These are phyloP conservation scores for Mortierella polycephala DNA, from an alignment of 371 early-diverging fungal genomes.

Conservation along the genomic window DNA sequence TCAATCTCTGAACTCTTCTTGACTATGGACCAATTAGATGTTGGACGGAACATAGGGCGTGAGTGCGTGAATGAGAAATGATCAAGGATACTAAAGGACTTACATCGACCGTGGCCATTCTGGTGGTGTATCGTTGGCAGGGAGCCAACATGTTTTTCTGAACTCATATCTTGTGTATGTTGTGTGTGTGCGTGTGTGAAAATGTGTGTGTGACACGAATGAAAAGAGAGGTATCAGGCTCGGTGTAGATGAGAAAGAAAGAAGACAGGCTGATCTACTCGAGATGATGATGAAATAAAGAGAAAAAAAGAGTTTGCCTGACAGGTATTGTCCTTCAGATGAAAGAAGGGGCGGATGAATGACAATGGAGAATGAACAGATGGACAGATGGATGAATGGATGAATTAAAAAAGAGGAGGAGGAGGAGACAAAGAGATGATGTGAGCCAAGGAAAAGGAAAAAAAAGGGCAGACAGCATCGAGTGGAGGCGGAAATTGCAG, in stretches of 20 bases:
- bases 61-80: neutral
- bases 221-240: neutral
- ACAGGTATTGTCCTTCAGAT: no score
- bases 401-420: neutral
- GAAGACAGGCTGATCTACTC: neutral
- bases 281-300: neutral
- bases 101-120: conserved; percentile 37
- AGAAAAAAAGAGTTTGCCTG: neutral
- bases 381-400: neutral
- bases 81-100: conserved; percentile 4
- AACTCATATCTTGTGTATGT: conserved; percentile 16
- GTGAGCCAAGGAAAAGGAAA: neutral
- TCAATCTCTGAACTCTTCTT: no score
- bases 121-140: conserved; percentile 49
- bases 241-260: neutral
- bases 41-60: no score
- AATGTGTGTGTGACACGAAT: neutral
- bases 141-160: conserved; percentile 44
- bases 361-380: neutral
- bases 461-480: neutral
- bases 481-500: no score
- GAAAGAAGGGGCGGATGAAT: neutral
- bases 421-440: neutral
- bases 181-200: neutral
- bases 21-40: no score